Percentiles rank a stretch among this genome's conserved stretches.
Conservation (phyloP, 306 rosid genomes). For the Fragaria ananassa region DNA sequence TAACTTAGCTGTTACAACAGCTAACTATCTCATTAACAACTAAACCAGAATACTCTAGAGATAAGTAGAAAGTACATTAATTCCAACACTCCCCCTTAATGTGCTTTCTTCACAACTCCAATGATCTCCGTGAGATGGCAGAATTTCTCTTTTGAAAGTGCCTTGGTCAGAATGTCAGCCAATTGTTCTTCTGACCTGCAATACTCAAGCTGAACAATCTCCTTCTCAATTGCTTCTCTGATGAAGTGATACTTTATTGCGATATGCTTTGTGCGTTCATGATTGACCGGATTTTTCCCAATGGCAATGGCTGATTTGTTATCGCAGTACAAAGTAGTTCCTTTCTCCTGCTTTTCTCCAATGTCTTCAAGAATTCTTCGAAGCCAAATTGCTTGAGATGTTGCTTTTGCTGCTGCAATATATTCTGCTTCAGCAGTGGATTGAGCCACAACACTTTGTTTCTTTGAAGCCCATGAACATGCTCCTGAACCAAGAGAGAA, state of each 20-base stretch:
- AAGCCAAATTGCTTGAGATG: not conserved
- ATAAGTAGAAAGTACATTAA: not conserved
- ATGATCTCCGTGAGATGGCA: not conserved
- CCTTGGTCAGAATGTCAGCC: not conserved
- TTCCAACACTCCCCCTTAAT: slow-evolving; percentile 10
- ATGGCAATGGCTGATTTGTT: not conserved
- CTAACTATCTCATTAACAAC: too few relatives aligned
- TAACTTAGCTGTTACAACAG: too few relatives aligned
- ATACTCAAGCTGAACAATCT: not conserved
- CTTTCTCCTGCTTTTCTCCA: not conserved
- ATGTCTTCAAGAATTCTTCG: slow-evolving; percentile 2
- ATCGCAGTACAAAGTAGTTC: not conserved
- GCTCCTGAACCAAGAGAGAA: not conserved
- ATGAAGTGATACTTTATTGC: not conserved
- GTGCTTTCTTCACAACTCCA: not conserved
- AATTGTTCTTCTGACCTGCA: not conserved
- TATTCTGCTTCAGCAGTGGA: not conserved
- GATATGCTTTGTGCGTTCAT: not conserved
- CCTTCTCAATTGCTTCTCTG: not conserved
- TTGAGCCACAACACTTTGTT: not conserved
- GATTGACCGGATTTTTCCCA: not conserved
- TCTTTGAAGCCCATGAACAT: slow-evolving; percentile 3
- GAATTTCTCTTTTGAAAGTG: not conserved
- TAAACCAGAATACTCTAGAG: too few relatives aligned
- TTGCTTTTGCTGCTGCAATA: not conserved